These are phyloP conservation scores for Euphorbia lathyris DNA, from an alignment of 345 rosid species.

Conservation along the genomic window DNA sequence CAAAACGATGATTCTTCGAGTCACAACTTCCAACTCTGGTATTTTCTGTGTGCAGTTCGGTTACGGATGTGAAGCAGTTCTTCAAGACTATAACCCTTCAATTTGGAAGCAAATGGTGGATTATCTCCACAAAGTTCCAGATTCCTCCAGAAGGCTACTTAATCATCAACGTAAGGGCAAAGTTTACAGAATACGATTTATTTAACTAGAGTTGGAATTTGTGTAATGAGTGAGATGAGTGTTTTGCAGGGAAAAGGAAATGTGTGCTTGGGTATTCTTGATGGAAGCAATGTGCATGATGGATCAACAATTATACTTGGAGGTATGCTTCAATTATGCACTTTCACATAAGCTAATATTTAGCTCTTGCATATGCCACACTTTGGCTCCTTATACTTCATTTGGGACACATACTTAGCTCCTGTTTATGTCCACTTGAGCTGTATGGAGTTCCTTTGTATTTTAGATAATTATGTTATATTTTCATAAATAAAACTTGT, in stretches of 20 bases:
- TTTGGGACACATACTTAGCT: too few relatives aligned
- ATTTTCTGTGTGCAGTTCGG: conserved; percentile 47
- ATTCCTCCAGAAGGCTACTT: conserved; percentile 83
- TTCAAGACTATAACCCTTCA: conserved; percentile 83
- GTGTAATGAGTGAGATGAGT: conserved; percentile 9
- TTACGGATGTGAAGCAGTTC: conserved; percentile 51
- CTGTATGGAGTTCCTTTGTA: too few relatives aligned
- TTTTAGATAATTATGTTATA: neutral
- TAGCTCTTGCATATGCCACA: neutral
- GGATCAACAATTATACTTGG: conserved; percentile 82
- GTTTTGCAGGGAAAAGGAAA: conserved; percentile 69
- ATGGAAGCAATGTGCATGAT: conserved; percentile 74
- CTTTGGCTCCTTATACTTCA: neutral
- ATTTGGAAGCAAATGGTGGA: conserved; percentile 87
- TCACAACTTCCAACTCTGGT: conserved; percentile 3
- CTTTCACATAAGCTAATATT: too few relatives aligned
- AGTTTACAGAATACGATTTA: neutral
- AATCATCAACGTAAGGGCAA: conserved; percentile 59
- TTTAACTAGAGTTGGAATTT: neutral
- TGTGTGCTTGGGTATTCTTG: conserved; percentile 85
- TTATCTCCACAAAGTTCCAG: conserved; percentile 52
- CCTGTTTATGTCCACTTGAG: too few relatives aligned
- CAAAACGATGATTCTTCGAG: neutral
- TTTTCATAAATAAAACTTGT: too few relatives aligned
- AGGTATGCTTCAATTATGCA: conserved; percentile 39